Evolutionary conservation across 352 stramenopile species (phyloP), one percentile per base, ranked within the genome.

Genomic region (Globisporangium mamillatum): DNA sequence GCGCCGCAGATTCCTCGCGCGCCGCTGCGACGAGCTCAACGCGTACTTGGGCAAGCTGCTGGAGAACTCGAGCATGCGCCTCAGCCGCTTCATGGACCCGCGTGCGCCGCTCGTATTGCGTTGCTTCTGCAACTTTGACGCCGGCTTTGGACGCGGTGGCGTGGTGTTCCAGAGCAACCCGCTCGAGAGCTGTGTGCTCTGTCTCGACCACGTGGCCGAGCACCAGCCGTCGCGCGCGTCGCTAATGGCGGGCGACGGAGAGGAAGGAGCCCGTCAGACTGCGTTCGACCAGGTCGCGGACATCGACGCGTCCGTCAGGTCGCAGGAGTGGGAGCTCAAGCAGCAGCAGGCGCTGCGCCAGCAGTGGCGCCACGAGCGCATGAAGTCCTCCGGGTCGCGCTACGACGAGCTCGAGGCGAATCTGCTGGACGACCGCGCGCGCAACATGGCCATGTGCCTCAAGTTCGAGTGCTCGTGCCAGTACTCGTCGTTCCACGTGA

Each of bases 101-200:
- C 73, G 78, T 27, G 83, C 88, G 41, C 84, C 88, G 63, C 79
- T 91, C 1, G 76, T 92, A 27, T 48, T 95, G 64, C 86, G 86
- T 2, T 92, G 79, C 69, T 95, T 95, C 60, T 91, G 84, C 67
- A 90, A 95, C 72, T 94, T 93, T 70, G 86, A 95, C 59, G 81
- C 76, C 0, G 86, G 81, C 4, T 86, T 95, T 27, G 69, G 68
- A 1, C 73, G 67, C 16, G 71, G 82, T 1, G 52, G 80, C 20
- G 72, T 84, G 29, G 70, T 67, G 27, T 63, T 81, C 10, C 65
- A 78, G 20, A 64, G 61, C 10, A 81, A 85, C 50, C 78, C 86
- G 61, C 66, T 76, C 10, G 75, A 89, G 55, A 67, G 64, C 48
- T 90, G 81, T 32, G 79, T 84, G 25, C 69, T 93, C 55, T 84